These are phyloP conservation scores for Magnusiomyces sp. DNA, from an alignment of 1,139 yeast species.

Conservation along the genomic window DNA sequence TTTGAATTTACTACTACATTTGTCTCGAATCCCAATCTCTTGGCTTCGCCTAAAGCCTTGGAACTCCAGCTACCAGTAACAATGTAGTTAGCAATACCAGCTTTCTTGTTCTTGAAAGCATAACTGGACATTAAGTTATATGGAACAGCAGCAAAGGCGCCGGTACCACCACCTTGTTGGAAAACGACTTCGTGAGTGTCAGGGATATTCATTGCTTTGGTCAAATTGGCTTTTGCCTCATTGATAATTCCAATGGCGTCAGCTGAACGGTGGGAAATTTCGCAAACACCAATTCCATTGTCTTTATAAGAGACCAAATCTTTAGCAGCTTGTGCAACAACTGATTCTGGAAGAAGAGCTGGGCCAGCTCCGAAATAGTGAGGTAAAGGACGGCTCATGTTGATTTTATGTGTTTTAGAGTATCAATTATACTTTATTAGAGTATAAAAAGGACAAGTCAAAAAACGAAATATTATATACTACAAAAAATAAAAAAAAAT, in stretches of 20 bases:
- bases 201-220: slow-evolving; percentile 61
- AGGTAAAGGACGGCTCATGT: slow-evolving; percentile 34
- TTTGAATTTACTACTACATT: slow-evolving; percentile 64
- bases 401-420: background rate
- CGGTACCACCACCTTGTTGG: slow-evolving; percentile 96
- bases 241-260: slow-evolving; percentile 74
- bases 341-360: slow-evolving; percentile 77
- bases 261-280: slow-evolving; percentile 86
- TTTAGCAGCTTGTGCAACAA: slow-evolving; percentile 76
- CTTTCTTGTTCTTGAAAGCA: slow-evolving; percentile 51
- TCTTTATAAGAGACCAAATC: slow-evolving; percentile 67
- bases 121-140: slow-evolving; percentile 72
- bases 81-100: slow-evolving; percentile 78
- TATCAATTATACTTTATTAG: slow-evolving; percentile 1
- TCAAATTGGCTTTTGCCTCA: slow-evolving; percentile 60
- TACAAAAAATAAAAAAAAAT: background rate
- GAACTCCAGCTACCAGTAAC: slow-evolving; percentile 92
- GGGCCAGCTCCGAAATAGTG: slow-evolving; percentile 97
- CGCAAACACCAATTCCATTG: slow-evolving; percentile 82
- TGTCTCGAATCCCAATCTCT: slow-evolving; percentile 69
- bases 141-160: slow-evolving; percentile 83
- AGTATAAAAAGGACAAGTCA: background rate
- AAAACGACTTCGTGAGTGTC: slow-evolving; percentile 91
- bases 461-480: background rate
- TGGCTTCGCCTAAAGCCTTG: slow-evolving; percentile 80